phyloP scores from a whole-genome alignment of 2,329 filamentous ascomycete genomes.

The Ophiostoma australiae region DNA sequence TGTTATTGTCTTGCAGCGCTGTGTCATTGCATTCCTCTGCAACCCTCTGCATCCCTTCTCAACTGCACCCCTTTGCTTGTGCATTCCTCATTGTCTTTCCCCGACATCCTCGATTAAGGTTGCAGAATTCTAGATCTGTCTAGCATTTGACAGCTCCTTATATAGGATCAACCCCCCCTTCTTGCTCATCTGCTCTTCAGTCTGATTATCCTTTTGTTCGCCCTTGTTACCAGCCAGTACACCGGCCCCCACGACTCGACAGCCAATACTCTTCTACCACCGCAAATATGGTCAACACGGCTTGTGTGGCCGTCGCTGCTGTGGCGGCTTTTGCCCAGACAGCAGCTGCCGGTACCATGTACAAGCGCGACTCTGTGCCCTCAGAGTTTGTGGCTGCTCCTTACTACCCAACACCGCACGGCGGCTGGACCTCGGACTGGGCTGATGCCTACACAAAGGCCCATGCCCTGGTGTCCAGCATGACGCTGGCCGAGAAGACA shows the following conservation, averaged over 20 bases:
- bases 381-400: constrained; percentile 45
- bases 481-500: constrained; percentile 77
- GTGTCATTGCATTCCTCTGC: constrained; percentile 4
- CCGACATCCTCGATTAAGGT: background rate
- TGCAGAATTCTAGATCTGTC: background rate
- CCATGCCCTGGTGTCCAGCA: constrained; percentile 60
- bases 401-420: constrained; percentile 70
- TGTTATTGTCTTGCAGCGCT: background rate
- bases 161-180: background rate
- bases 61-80: background rate
- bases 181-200: background rate
- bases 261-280: background rate
- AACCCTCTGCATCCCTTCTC: background rate
- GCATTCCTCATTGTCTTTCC: background rate
- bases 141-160: background rate
- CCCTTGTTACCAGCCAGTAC: background rate
- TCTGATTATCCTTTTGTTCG: background rate
- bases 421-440: constrained; percentile 68
- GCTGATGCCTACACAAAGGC: constrained; percentile 65
- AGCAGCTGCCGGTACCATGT: constrained; percentile 29
- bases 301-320: constrained; percentile 15
- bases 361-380: constrained; percentile 32
- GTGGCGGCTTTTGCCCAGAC: constrained; percentile 23
- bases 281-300: constrained; percentile 12
- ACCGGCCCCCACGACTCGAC: background rate